Evolutionary conservation across 352 stramenopile species (phyloP).

Genomic region (Phytophthora colocasiae): DNA sequence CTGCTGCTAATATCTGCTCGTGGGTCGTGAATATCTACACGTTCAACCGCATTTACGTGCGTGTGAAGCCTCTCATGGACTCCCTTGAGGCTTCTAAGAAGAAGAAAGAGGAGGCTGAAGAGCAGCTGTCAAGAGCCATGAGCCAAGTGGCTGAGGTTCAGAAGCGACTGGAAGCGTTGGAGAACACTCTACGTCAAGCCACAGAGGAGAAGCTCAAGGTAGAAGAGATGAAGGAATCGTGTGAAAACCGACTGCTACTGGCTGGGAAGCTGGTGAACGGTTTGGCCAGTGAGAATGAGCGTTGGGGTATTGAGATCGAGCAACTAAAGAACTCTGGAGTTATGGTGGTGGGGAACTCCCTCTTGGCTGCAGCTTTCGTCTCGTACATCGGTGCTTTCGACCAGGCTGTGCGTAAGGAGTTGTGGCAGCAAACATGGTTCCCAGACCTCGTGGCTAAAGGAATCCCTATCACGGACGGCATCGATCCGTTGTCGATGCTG

Average conservation of each 20-base stretch:
- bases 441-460: constrained; percentile 90
- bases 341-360: constrained; percentile 96
- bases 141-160: constrained; percentile 95
- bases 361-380: constrained; percentile 97
- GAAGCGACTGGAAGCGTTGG: constrained; percentile 90
- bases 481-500: constrained; percentile 96
- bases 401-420: constrained; percentile 87
- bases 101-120: constrained; percentile 93
- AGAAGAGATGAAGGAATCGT: constrained; percentile 95
- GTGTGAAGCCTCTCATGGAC: constrained; percentile 99
- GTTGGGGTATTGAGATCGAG: constrained; percentile 97
- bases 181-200: constrained; percentile 94
- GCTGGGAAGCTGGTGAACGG: constrained; percentile 96
- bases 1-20: constrained; percentile 96
- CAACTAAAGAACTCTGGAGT: constrained; percentile 94
- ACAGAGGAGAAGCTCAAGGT: constrained; percentile 97
- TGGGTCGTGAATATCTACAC: constrained; percentile 99
- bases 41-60: constrained; percentile 99
- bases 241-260: constrained; percentile 92
- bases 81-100: constrained; percentile 95
- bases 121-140: constrained; percentile 92
- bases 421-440: constrained; percentile 87
- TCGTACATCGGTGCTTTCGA: constrained; percentile 98
- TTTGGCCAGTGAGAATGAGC: constrained; percentile 96
- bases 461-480: constrained; percentile 95